These are phyloP conservation scores for Pholiota conissans DNA, from an alignment of 768 basidiomycete genomes.

Conservation along the genomic window DNA sequence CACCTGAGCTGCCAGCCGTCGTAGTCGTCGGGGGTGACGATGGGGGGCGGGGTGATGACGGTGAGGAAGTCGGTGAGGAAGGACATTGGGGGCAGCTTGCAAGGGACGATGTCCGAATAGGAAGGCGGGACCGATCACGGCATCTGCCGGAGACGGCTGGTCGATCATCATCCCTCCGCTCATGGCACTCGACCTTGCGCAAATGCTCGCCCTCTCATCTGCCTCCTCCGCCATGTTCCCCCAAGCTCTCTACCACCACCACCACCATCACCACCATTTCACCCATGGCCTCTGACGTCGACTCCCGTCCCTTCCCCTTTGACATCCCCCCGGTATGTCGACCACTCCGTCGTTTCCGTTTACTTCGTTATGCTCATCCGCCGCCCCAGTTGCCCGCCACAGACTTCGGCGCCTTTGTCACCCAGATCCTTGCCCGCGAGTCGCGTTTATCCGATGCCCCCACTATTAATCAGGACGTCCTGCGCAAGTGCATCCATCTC, in stretches of 20 bases:
- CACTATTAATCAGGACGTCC: conserved; percentile 57
- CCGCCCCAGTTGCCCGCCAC: conserved; percentile 38
- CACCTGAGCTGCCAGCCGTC: conserved; percentile 74
- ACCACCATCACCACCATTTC: conserved; percentile 4
- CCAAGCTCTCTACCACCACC: conserved; percentile 3
- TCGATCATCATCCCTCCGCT: neutral
- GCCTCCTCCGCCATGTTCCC: neutral
- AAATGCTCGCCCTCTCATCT: neutral
- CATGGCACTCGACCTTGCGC: neutral
- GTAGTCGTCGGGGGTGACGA: conserved; percentile 58
- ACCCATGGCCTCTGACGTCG: conserved; percentile 15
- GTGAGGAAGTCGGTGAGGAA: conserved; percentile 34
- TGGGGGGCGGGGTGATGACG: conserved; percentile 56
- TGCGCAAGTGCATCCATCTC: conserved; percentile 66
- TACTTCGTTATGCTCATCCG: conserved; percentile 17
- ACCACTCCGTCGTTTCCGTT: conserved; percentile 5
- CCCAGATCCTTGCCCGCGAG: conserved; percentile 46
- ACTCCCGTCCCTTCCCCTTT: conserved; percentile 12
- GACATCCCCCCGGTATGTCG: conserved; percentile 19
- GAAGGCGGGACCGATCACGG: conserved; percentile 11
- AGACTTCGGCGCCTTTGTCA: conserved; percentile 61
- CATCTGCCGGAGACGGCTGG: neutral
- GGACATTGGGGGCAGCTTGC: conserved; percentile 8
- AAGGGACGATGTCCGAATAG: neutral
- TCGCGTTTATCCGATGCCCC: conserved; percentile 12